These are phyloP conservation scores for Plasmodium vinckei DNA, from an alignment of 169 alveolate species.

Conservation along the genomic window DNA sequence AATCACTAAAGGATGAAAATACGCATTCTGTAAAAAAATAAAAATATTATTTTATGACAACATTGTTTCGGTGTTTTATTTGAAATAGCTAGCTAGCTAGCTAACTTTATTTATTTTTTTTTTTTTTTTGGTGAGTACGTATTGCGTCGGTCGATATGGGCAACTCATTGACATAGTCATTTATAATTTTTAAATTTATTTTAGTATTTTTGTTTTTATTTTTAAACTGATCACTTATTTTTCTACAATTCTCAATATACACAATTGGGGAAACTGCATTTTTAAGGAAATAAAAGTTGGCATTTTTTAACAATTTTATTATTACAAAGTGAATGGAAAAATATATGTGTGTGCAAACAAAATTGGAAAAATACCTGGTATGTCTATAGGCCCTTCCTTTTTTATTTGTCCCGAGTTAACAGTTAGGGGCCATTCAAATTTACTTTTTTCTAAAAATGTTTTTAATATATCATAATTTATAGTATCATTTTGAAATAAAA, in stretches of 20 bases:
- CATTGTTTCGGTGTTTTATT: neutral
- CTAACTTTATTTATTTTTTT: conserved; percentile 9
- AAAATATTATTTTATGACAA: neutral
- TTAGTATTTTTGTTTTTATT: conserved; percentile 44
- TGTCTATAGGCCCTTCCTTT: conserved; percentile 70
- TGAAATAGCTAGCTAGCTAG: neutral
- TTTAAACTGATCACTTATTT: conserved; percentile 48
- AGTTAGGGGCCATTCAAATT: conserved; percentile 76
- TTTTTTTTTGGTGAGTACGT: conserved; percentile 17
- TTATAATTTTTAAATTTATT: conserved; percentile 63
- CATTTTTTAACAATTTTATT: no score
- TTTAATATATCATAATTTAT: conserved; percentile 37
- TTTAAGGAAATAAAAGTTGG: neutral
- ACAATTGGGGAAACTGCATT: conserved; percentile 58
- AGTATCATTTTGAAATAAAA: conserved; percentile 30
- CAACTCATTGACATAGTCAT: conserved; percentile 49
- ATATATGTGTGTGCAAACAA: no score
- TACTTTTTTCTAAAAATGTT: conserved; percentile 22
- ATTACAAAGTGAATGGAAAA: neutral
- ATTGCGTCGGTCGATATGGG: conserved; percentile 71
- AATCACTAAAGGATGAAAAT: conserved; percentile 68
- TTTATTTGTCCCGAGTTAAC: conserved; percentile 73
- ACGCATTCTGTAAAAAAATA: conserved; percentile 37
- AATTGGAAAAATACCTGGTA: conserved; percentile 19
- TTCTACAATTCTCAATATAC: conserved; percentile 71